phyloP scores from a whole-genome alignment of 176 grass and related monocot species.

The Cenchrus purpureus region DNA sequence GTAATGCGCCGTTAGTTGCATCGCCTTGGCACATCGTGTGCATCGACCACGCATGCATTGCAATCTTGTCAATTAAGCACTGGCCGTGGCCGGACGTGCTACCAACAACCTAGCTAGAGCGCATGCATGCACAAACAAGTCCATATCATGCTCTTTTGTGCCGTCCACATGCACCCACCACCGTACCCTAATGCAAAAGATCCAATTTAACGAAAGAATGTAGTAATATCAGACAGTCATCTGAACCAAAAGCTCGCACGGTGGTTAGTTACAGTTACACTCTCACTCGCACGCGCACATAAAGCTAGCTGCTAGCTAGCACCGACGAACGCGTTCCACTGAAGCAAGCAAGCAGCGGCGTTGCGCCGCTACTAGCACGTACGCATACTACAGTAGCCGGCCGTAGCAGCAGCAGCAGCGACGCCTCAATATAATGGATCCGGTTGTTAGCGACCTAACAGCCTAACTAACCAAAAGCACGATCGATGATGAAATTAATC shows the following conservation, averaged over 20 bases:
- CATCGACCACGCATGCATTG: too few relatives aligned
- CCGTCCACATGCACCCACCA: too few relatives aligned
- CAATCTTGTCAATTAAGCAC: too few relatives aligned
- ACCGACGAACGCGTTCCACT: background rate
- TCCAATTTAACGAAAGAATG: too few relatives aligned
- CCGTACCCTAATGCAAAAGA: too few relatives aligned
- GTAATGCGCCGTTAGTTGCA: too few relatives aligned
- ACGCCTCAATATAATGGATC: background rate
- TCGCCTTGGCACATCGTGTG: too few relatives aligned
- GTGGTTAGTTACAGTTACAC: background rate
- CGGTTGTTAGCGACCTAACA: constrained; percentile 22
- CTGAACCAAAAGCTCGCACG: background rate
- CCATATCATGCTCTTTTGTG: too few relatives aligned
- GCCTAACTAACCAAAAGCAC: background rate
- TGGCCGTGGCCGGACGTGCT: too few relatives aligned
- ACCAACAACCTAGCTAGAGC: too few relatives aligned
- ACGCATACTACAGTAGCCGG: background rate
- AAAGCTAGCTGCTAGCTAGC: background rate
- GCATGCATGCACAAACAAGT: too few relatives aligned
- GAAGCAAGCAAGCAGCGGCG: background rate
- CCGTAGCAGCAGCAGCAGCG: background rate
- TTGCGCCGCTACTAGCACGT: background rate
- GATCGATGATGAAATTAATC: background rate
- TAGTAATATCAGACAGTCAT: background rate
- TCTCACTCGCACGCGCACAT: too few relatives aligned